These are phyloP conservation scores for Monosporascus sp. DNA, from an alignment of 2,329 filamentous ascomycete genomes.

Conservation along the genomic window DNA sequence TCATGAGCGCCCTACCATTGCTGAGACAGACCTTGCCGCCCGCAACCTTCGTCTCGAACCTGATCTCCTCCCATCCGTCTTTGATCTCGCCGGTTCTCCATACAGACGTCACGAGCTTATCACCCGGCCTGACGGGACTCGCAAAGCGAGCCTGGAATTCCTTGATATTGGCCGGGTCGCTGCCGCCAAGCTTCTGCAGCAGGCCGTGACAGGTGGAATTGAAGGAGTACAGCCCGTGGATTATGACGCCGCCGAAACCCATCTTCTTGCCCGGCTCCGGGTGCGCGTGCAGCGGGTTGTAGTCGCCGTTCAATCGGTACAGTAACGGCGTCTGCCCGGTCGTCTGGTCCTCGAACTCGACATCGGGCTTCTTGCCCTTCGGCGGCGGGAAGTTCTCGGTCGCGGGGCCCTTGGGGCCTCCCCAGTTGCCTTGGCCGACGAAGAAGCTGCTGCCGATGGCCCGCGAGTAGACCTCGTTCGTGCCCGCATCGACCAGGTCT, in stretches of 20 bases:
- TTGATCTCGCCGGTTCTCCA: slow-evolving; percentile 70
- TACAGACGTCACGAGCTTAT: slow-evolving; percentile 74
- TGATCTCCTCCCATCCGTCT: slow-evolving; percentile 73
- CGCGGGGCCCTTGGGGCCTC: slow-evolving; percentile 82
- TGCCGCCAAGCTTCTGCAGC: slow-evolving; percentile 66
- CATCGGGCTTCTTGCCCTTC: slow-evolving; percentile 64
- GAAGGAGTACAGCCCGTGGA: slow-evolving; percentile 86
- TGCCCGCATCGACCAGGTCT: slow-evolving; percentile 65
- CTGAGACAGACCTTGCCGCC: slow-evolving; percentile 80
- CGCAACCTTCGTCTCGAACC: slow-evolving; percentile 73
- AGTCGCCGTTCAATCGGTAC: slow-evolving; percentile 86
- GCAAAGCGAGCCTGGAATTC: slow-evolving; percentile 89
- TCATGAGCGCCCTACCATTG: slow-evolving; percentile 79
- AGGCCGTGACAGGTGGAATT: slow-evolving; percentile 73
- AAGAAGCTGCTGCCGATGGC: slow-evolving; percentile 70
- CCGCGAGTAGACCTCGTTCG: slow-evolving; percentile 65
- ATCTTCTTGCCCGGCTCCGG: slow-evolving; percentile 82
- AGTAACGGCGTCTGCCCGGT: slow-evolving; percentile 67
- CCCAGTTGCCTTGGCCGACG: slow-evolving; percentile 76
- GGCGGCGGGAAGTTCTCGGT: slow-evolving; percentile 75
- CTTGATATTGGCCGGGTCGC: slow-evolving; percentile 74
- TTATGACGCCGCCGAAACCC: slow-evolving; percentile 85
- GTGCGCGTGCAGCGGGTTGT: slow-evolving; percentile 87
- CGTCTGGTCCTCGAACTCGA: slow-evolving; percentile 64
- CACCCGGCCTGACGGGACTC: slow-evolving; percentile 75